Base-by-base conservation (phyloP, 495 filamentous ascomycete species). In the Aspergillus bertholletiae region DNA sequence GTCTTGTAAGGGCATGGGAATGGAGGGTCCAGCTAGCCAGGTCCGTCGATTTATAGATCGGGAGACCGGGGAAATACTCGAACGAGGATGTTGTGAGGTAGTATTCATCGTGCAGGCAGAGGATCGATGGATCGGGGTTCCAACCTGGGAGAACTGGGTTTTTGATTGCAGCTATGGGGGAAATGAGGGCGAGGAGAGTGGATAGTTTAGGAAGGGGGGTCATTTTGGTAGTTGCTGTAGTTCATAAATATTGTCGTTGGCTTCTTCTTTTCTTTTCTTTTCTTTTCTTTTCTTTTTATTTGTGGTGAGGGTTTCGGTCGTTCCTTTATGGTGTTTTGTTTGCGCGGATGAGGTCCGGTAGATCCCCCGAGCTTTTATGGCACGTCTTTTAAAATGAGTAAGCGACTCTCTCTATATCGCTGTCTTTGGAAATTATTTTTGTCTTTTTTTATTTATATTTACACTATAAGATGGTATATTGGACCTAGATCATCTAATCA, bases 121-220 rank as follows among this genome's bases (percentile, higher is more conserved):
- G 54, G 63, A 84, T 74, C 1, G 82, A 84, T 12, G 83, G 83
- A 67, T 86, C 83, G 12, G 83, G 66, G 62, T 84, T 83, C 70
- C 83, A 86, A 21, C 83, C 83, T 12, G 83, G 81, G 35, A 86
- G 66, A 56, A 86, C 83, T 23, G 83, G 83, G 62, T 86, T 86
- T n/a, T 49, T 32, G 3, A 32, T 32, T 32, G 30, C 30, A 11
- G 7, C 13, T 2, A 12, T 32, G 8, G 30, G 30, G 9, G 13
- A 12, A 12, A 3, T 3, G 3, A 32, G 30, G 30, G 30, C 8
- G 7, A 32, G 30, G 7, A 32, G 30, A 12, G 13, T 7, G 8
- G 30, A 11, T 32, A 32, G 7, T 32, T 32, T 3, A 11, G 2
- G 9, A 2, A 9, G 30, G 9, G 13, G 30, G 30, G 30, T 12